A percentile compares a stretch with the other conserved stretches of the same genome.
Conservation (phyloP, 768 basidiomycete species). For the Leccinum aurantiacum region DNA sequence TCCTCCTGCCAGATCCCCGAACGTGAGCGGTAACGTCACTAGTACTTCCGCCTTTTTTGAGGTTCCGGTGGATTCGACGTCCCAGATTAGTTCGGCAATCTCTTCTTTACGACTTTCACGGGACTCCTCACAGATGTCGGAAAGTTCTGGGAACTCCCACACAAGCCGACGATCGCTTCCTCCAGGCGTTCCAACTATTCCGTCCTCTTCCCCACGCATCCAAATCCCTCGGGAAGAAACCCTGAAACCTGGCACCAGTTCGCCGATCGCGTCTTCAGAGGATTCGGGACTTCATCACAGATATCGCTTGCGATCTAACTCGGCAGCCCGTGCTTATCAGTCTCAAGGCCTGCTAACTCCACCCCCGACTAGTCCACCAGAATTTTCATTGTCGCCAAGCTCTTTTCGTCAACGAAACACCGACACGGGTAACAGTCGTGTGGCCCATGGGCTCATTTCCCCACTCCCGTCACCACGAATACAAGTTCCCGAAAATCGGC, state of each 20-base stretch:
- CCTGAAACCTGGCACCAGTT: conserved; percentile 4
- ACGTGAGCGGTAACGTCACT: neutral
- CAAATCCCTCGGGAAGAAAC: conserved; percentile 14
- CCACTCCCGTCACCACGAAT: neutral
- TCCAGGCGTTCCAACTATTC: neutral
- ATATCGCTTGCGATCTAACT: conserved; percentile 7
- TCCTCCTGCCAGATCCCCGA: neutral
- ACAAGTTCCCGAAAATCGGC: neutral
- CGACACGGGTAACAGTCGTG: neutral
- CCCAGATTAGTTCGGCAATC: neutral
- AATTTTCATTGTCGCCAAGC: neutral
- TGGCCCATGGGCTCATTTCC: neutral
- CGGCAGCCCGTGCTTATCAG: neutral
- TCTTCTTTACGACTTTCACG: conserved; percentile 4
- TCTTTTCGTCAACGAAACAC: neutral
- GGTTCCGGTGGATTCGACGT: neutral
- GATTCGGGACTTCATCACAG: conserved; percentile 9
- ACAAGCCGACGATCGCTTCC: conserved; percentile 3
- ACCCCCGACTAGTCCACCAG: conserved; percentile 5
- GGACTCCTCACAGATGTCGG: conserved; percentile 7
- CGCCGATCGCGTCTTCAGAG: conserved; percentile 19
- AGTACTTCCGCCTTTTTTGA: neutral
- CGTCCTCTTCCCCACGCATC: conserved; percentile 10
- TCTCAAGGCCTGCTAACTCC: conserved; percentile 8
- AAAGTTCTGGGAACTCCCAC: neutral